These are phyloP conservation scores for Chlamydomonas reinhardtii DNA, from an alignment of 163 green algal species.

Conservation along the genomic window DNA sequence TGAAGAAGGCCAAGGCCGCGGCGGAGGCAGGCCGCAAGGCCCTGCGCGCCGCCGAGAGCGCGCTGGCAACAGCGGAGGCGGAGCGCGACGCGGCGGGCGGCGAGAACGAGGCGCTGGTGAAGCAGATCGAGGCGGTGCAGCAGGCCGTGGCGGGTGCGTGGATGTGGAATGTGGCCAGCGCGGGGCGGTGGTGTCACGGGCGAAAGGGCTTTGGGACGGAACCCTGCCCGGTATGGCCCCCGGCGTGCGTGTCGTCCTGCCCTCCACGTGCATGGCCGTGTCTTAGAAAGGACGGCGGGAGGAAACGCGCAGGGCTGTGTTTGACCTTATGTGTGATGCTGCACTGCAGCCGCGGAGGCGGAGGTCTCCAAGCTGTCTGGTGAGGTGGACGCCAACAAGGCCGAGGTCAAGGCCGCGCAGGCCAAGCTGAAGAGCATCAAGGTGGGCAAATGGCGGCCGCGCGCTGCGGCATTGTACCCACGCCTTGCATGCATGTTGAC, in stretches of 20 bases:
- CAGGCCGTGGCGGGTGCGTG: constrained; percentile 44
- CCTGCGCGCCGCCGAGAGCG: constrained; percentile 61
- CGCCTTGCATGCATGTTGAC: too few species aligned
- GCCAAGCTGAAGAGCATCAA: constrained; percentile 66
- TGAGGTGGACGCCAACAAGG: constrained; percentile 54
- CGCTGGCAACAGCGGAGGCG: constrained; percentile 57
- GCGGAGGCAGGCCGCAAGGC: constrained; percentile 59
- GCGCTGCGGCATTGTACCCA: too few species aligned
- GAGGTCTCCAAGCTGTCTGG: constrained; percentile 70
- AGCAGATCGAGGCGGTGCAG: constrained; percentile 55
- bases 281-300: too few species aligned
- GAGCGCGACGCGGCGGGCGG: constrained; percentile 68
- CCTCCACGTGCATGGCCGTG: too few species aligned
- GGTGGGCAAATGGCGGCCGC: too few species aligned
- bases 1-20: constrained; percentile 76
- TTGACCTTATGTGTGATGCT: neutral
- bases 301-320: too few species aligned
- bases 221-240: too few species aligned
- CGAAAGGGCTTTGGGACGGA: too few species aligned
- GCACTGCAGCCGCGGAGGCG: constrained; percentile 51
- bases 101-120: constrained; percentile 67
- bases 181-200: too few species aligned
- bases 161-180: too few species aligned
- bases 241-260: too few species aligned
- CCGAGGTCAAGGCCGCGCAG: constrained; percentile 58